A percentile compares a stretch with the other conserved stretches of the same genome.
phyloP scores from a whole-genome alignment of 1,139 yeast genomes.

The Geotrichum aggregatum region DNA sequence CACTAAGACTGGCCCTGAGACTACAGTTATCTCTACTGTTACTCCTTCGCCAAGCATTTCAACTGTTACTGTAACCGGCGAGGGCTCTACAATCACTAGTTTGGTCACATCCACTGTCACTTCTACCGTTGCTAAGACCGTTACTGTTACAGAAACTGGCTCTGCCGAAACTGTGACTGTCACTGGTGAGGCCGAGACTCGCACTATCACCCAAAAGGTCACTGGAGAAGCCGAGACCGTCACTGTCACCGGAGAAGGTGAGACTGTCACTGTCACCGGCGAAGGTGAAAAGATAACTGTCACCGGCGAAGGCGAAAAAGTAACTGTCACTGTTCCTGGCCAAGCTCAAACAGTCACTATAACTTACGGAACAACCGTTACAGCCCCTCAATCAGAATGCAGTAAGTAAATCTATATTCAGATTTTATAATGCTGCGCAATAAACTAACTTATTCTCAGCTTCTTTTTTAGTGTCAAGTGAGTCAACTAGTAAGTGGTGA shows the following conservation, averaged over 20 bases:
- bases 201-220: conserved; percentile 6
- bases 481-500: conserved; percentile 31
- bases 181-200: conserved; percentile 8
- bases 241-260: conserved; percentile 7
- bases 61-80: conserved; percentile 13
- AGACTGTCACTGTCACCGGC: conserved; percentile 17
- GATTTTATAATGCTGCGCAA: conserved; percentile 20
- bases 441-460: conserved; percentile 20
- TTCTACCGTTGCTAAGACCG: conserved; percentile 11
- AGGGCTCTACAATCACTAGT: not conserved
- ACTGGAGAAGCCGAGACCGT: conserved; percentile 14
- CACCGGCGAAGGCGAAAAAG: conserved; percentile 22
- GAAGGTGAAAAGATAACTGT: conserved; percentile 19
- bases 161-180: conserved; percentile 16
- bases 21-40: conserved; percentile 2
- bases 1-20: not conserved
- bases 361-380: conserved; percentile 10
- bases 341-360: conserved; percentile 18
- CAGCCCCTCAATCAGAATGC: conserved; percentile 3
- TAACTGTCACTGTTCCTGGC: conserved; percentile 21
- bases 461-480: conserved; percentile 39
- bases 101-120: not conserved
- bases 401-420: conserved; percentile 14
- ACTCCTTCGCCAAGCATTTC: too few species aligned
- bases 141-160: conserved; percentile 17